phyloP scores from a whole-genome alignment of 306 rosid species.

The Cajanus cajan region DNA sequence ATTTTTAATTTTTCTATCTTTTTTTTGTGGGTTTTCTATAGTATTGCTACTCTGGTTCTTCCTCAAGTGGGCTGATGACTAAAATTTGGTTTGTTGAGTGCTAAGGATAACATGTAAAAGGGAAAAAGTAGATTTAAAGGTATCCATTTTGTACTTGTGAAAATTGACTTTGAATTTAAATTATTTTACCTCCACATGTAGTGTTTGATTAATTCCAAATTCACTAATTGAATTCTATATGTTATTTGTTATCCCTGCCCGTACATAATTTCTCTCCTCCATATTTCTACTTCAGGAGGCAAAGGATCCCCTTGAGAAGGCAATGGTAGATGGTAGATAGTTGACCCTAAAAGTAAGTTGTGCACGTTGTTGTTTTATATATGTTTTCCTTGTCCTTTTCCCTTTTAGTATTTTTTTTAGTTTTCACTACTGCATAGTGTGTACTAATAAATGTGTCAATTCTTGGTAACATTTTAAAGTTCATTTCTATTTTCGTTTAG shows the following conservation, averaged over 20 bases:
- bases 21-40: too few relatives aligned
- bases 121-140: constrained; percentile 97
- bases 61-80: too few relatives aligned
- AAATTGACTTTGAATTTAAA: neutral
- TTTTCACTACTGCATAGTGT: neutral
- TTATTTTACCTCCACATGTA: constrained; percentile 7
- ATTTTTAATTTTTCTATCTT: too few relatives aligned
- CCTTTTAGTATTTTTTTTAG: neutral
- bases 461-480: constrained; percentile 20
- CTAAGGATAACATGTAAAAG: too few relatives aligned
- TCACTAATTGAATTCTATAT: constrained; percentile 19
- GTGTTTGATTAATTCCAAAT: constrained; percentile 12
- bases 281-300: constrained; percentile 59
- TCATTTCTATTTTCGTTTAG: constrained; percentile 22
- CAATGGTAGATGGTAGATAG: constrained; percentile 95
- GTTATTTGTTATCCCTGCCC: neutral
- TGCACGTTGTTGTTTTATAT: constrained; percentile 22
- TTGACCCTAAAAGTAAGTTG: constrained; percentile 73
- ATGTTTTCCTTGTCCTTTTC: neutral
- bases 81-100: too few relatives aligned
- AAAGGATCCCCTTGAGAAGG: constrained; percentile 92
- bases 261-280: constrained; percentile 22
- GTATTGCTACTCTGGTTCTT: too few relatives aligned
- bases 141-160: constrained; percentile 31
- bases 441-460: neutral